phyloP scores from a whole-genome alignment of 805 yeast species.

The Saccharomycopsis schoenii region DNA sequence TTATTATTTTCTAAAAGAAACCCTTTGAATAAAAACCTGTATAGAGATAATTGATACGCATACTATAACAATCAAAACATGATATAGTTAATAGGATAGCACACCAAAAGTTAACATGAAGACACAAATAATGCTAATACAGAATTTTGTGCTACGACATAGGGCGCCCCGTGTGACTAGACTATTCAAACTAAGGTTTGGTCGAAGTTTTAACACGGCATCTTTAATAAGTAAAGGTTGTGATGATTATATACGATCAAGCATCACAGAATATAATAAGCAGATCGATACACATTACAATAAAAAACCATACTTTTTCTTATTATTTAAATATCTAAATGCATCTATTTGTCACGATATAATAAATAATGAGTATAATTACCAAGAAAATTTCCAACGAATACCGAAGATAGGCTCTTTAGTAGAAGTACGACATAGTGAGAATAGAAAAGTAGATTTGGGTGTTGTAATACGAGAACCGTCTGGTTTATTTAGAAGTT shows the following conservation, averaged over 20 bases:
- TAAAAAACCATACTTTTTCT: neutral
- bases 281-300: neutral
- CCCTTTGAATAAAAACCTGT: neutral
- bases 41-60: neutral
- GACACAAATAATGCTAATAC: neutral
- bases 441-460: conserved; percentile 19
- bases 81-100: neutral
- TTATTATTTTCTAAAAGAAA: too few relatives aligned
- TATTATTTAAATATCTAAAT: neutral
- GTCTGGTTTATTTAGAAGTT: conserved; percentile 26
- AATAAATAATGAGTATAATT: neutral
- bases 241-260: neutral
- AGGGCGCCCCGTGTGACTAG: neutral
- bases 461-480: conserved; percentile 32
- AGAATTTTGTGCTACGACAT: neutral
- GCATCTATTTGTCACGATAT: neutral
- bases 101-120: neutral
- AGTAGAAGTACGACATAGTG: conserved; percentile 27
- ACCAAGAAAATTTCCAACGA: conserved; percentile 4
- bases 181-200: neutral
- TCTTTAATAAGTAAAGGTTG: neutral
- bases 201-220: neutral
- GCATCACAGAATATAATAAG: neutral
- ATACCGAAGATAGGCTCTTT: conserved; percentile 28
- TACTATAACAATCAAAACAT: neutral